phyloP scores from a whole-genome alignment of 345 rosid genomes.

The Gossypium sturtianum region DNA sequence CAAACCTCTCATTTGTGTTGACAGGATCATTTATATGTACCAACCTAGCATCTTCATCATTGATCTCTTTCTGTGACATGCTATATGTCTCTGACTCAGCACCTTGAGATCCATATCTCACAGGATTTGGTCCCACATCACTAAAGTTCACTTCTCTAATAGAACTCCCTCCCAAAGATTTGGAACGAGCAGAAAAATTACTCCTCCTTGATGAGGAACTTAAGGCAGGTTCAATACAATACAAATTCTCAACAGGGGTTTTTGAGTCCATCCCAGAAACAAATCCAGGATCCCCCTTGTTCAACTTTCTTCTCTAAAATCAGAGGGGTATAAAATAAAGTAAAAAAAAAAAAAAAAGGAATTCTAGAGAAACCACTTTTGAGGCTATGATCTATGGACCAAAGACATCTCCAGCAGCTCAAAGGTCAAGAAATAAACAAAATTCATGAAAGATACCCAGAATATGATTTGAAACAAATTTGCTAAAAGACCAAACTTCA shows the following conservation, averaged over 20 bases:
- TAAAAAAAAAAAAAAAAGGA: not conserved
- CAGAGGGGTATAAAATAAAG: slow-evolving; percentile 8
- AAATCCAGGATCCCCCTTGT: slow-evolving; percentile 7
- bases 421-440: slow-evolving; percentile 7
- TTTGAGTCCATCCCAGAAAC: slow-evolving; percentile 37
- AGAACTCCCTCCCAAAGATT: slow-evolving; percentile 40
- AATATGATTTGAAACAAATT: not conserved
- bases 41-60: slow-evolving; percentile 85
- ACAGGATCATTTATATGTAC: slow-evolving; percentile 64
- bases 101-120: slow-evolving; percentile 62
- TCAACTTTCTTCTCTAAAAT: slow-evolving; percentile 4
- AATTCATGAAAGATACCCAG: slow-evolving; percentile 13
- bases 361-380: slow-evolving; percentile 14
- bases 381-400: slow-evolving; percentile 15
- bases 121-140: slow-evolving; percentile 51
- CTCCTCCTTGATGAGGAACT: slow-evolving; percentile 50
- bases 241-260: slow-evolving; percentile 30
- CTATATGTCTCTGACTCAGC: slow-evolving; percentile 58
- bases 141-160: slow-evolving; percentile 45
- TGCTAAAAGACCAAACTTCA: not conserved
- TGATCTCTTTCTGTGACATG: slow-evolving; percentile 76
- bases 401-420: slow-evolving; percentile 9
- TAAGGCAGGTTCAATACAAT: slow-evolving; percentile 31
- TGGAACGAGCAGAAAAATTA: slow-evolving; percentile 46
- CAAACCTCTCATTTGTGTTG: slow-evolving; percentile 68